phyloP scores from a whole-genome alignment of 345 rosid genomes.

The Capsella bursapastoris region DNA sequence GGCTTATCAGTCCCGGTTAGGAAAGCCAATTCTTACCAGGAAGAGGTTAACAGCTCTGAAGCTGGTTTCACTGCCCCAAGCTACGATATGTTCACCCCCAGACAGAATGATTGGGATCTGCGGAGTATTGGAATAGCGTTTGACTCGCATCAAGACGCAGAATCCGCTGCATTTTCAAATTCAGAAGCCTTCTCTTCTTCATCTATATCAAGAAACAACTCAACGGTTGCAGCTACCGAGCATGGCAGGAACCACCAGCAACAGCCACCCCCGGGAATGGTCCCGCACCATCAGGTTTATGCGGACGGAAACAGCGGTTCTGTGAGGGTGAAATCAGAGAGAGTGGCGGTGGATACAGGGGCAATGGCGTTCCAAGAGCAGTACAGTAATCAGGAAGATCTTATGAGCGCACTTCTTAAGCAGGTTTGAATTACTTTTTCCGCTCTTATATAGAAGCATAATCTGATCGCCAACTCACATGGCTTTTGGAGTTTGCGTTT shows the following conservation, averaged over 20 bases:
- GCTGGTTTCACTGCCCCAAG: constrained; percentile 30
- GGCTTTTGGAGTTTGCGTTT: constrained; percentile 36
- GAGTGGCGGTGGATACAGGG: constrained; percentile 49
- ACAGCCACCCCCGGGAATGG: neutral
- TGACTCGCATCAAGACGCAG: constrained; percentile 60
- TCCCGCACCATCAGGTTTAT: constrained; percentile 33
- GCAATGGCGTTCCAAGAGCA: constrained; percentile 57
- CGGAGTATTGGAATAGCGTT: constrained; percentile 65
- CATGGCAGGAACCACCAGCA: constrained; percentile 34
- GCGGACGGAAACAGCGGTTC: constrained; percentile 20
- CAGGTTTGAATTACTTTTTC: constrained; percentile 54
- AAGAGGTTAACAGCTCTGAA: constrained; percentile 63
- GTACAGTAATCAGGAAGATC: constrained; percentile 77
- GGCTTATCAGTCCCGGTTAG: constrained; percentile 54
- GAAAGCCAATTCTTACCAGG: constrained; percentile 52
- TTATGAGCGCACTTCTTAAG: constrained; percentile 87
- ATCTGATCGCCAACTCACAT: constrained; percentile 23
- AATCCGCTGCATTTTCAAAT: constrained; percentile 36
- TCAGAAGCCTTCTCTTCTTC: constrained; percentile 46
- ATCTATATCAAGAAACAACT: constrained; percentile 42
- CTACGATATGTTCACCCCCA: constrained; percentile 34
- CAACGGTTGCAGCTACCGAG: constrained; percentile 10
- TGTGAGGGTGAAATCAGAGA: constrained; percentile 72
- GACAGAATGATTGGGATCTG: constrained; percentile 70
- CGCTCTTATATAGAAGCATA: constrained; percentile 29